Evolutionary conservation across 2,329 filamentous ascomycete species (phyloP), one percentile per base, ranked within the genome.

Genomic region (Aureobasidium leucospermi): DNA sequence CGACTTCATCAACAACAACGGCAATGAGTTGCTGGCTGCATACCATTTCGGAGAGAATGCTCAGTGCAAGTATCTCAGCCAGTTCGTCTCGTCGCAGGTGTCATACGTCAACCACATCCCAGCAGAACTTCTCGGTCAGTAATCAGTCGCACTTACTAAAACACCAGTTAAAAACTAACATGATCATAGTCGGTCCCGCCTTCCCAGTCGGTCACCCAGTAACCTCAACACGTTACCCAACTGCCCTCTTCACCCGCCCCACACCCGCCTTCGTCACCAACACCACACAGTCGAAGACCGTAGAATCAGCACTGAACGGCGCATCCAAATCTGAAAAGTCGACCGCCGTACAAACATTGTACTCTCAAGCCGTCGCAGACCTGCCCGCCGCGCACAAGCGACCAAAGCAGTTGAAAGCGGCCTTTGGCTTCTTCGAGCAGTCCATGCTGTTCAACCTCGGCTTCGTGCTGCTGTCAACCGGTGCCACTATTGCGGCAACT

Each of bases 71-170:
- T 87, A 86, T 63, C 73, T 86, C 4, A 74, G 76, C 7, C 81
- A 86, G 63, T 84, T 81, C 67, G 70, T 85, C 38, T 65, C 74
- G 8, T 73, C 81, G 2, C 71, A 78, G 11, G 67, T 78, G 0
- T 78, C 79, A 0, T 81, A 79, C 66, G 71, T 82, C 59, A 86
- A 86, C 67, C 79, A 84, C 56, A 75, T 86, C 6, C 83, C 84
- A 0, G 63, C 72, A 2, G 75, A 80, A 36, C 71, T 86, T 2
- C 76, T 86, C 4, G 65, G 77, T 67, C 68, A 68, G 57, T 69
- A 2, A 61, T n/a, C n/a, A 19, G 7, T 15, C 23, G 7, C 28
- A 43, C 38, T 16, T 23, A 10, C 29, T 39, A 41, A 15, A 31
- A 19, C 16, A 5, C 32, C 29, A 32, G 19, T 31, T 32, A 52